These are phyloP conservation scores for Leucocoprinus leucothites DNA, from an alignment of 768 basidiomycete species.

Conservation along the genomic window DNA sequence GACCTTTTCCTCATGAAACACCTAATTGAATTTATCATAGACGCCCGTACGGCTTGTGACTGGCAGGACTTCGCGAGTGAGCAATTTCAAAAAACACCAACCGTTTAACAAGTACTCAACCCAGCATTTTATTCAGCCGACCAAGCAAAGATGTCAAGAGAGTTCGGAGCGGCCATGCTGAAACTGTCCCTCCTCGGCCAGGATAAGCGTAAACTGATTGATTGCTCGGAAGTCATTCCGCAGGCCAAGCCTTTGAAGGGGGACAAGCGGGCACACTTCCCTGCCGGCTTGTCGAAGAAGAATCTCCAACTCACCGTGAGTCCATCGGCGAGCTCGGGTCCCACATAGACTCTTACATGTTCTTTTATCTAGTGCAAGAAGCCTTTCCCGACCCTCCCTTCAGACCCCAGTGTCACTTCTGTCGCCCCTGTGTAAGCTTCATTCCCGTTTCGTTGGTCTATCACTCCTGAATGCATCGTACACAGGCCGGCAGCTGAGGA, in stretches of 20 bases:
- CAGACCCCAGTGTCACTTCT: conserved; percentile 5
- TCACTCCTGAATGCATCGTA: background rate
- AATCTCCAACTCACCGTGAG: conserved; percentile 5
- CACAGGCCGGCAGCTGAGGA: background rate
- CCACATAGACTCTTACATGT: background rate
- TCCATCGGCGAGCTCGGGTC: background rate
- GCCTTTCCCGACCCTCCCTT: conserved; percentile 4
- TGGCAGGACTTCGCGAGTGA: conserved; percentile 45
- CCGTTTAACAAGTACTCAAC: too few species aligned
- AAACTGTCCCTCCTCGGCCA: conserved; percentile 43
- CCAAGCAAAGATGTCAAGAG: conserved; percentile 29
- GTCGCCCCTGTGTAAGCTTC: conserved; percentile 6
- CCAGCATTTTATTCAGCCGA: conserved; percentile 19
- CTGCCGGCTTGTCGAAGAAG: background rate
- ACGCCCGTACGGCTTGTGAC: conserved; percentile 44
- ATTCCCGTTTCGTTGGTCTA: background rate
- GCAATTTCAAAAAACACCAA: too few species aligned
- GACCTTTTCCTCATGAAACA: background rate
- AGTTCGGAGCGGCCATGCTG: conserved; percentile 39
- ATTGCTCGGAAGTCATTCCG: conserved; percentile 46
- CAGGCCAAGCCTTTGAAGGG: conserved; percentile 17
- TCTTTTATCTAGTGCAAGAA: conserved; percentile 2
- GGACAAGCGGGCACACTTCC: background rate
- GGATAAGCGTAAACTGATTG: conserved; percentile 30
- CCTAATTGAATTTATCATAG: conserved; percentile 17